Evolutionary conservation across 1,139 yeast genomes (phyloP), one percentile per base, ranked within the genome.

Genomic region (Zygosaccharomyces sapae): DNA sequence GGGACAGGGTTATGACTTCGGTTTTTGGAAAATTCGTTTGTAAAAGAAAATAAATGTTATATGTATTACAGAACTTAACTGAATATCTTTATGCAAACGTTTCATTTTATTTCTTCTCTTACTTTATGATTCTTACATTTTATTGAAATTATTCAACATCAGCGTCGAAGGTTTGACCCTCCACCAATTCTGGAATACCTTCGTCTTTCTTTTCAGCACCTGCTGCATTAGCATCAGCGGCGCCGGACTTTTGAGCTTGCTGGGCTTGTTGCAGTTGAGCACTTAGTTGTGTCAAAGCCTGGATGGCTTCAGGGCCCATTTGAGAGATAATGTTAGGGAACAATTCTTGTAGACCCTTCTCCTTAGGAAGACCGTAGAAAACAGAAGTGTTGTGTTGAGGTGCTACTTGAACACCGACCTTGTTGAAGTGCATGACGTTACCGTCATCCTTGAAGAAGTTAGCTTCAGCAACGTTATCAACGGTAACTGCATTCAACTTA

Each of bases 371-470:
- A 71, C 98, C 98, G 71, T 89, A 86, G 79, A 92, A 84, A 61
- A 95, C 95, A 71, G 86, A 86, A 56, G 96, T 86, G 83, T 92
- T 90, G 77, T 85, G 79, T 64, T 84, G 84, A 64, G 87, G 82
- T 61, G 96, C 89, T 60, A 89, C 89, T 77, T 90, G 97, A 58
- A 90, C 95, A 75, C 89, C 88, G 58, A 88, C 95, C 73, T 92
- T 83, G 79, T 86, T 83, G 80, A 92, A 89, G 77, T 90, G 97
- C 73, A 90, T 77, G 58, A 92, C 97, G 70, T 83, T 85, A 67
- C 97, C 97, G 72, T 90, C 96, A 59, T 89, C 96, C 74, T 78
- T 86, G 85, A 92, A 90, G 79, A 92, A 87, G 81, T 90, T 92
- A 69, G 96, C 97, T 76, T 90, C 97, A 70, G 88, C 95, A 63